Base-by-base conservation (phyloP, 805 yeast genomes). In the Yamadazyma laniorum region DNA sequence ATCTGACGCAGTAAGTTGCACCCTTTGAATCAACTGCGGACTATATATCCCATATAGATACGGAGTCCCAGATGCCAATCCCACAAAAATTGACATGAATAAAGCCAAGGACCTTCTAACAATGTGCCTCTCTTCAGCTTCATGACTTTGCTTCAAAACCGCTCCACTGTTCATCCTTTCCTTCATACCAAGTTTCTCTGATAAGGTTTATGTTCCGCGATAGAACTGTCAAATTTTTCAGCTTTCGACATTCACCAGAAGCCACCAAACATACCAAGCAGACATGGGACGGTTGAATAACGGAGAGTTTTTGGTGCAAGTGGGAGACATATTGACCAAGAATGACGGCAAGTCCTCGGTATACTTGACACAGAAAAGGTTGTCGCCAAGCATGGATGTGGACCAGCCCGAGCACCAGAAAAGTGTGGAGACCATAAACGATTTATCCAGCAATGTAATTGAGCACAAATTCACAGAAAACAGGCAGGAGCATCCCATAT, bases 41-140 rank as follows among this genome's bases (percentile, higher is more conserved):
- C 88, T 80, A 53, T 78, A 85, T n/a, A 79, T 76, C 0, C 90
- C 85, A 54, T 79, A 85, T 11, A 82, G 62, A 50, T 85, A 85
- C 0, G 87, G 85, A 2, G 89, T 83, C 2, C 93, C 91, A 3
- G 87, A 73, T 0, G 83, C 88, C 32, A 83, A 50, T 0, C 85
- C 74, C 6, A 80, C 80, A 13, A 81, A 51, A 11, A 65, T 48
- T 11, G 72, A 62, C 16, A 55, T 53, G 8, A 49, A 34, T 27
- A 67, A 52, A 1, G 71, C 54, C 11, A 32, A 9, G 3, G 18
- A 3, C 18, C 37, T 28, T 14, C 34, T 27, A 3, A 27, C 7
- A n/a, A 18, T 4, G 18, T 36, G 30, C 17, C 25, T 17, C 5
- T 28, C 23, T 5, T 17, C 25, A 9, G 6, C 9, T 9, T 21